Percentiles rank a stretch among this genome's conserved stretches.
phyloP scores from a whole-genome alignment of 2,329 filamentous ascomycete species.

The Myriosclerotinia curreyana region DNA sequence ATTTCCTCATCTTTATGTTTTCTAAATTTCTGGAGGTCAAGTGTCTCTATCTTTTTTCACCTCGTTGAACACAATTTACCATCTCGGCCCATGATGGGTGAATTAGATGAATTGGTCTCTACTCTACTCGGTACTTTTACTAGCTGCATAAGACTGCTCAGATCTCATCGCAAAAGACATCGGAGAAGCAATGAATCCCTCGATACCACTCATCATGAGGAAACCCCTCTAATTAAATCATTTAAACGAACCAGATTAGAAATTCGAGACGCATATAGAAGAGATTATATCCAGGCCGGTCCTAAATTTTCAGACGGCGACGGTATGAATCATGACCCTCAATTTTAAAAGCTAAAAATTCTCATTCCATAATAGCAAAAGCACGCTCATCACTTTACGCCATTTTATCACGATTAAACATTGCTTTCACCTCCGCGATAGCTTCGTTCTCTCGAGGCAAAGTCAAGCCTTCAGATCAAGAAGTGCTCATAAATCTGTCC shows the following conservation, averaged over 20 bases:
- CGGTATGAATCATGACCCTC: conserved; percentile 41
- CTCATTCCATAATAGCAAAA: conserved; percentile 29
- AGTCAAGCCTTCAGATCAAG: conserved; percentile 45
- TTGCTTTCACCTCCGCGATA: conserved; percentile 44
- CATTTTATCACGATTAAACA: conserved; percentile 46
- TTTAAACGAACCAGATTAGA: conserved; percentile 35
- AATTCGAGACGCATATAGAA: conserved; percentile 46
- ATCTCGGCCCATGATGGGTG: conserved; percentile 38
- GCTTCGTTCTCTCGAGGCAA: conserved; percentile 40
- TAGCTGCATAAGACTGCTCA: conserved; percentile 37
- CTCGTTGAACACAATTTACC: not conserved
- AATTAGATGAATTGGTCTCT: conserved; percentile 46
- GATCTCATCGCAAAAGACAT: conserved; percentile 42
- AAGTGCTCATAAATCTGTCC: conserved; percentile 48
- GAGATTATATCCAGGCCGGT: conserved; percentile 44
- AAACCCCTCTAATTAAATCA: conserved; percentile 42
- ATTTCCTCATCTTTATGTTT: not conserved
- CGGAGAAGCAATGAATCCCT: conserved; percentile 11
- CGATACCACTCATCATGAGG: not conserved
- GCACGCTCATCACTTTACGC: conserved; percentile 33
- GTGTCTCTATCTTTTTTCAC: not conserved
- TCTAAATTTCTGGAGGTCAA: not conserved
- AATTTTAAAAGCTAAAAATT: conserved; percentile 3
- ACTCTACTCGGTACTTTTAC: conserved; percentile 49
- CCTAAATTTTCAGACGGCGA: conserved; percentile 48